Base-by-base conservation (phyloP, 805 yeast species). In the Kodamaea fukazawae region DNA sequence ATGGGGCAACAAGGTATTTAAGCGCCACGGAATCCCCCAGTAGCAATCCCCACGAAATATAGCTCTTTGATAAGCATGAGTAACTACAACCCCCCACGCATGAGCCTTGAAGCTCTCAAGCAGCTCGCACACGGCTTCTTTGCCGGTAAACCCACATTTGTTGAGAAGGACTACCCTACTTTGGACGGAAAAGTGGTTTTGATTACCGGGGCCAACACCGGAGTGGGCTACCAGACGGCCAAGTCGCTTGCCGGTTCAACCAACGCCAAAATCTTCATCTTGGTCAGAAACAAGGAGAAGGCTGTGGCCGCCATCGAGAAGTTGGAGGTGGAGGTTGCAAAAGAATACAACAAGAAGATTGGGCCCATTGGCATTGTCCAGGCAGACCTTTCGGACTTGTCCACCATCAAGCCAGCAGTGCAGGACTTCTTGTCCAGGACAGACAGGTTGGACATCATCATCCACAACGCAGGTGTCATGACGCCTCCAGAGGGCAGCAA, bases 181-280 rank as follows among this genome's bases (percentile, higher is more conserved):
- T 48, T 69, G 34, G 53, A 61, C 2, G 67, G 60, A 4, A 66
- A 62, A 44, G 57, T 54, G 11, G 67, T 67, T n/a, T 44, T 65
- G 17, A 63, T 70, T 7, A 67, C 74, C 7, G 73, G 73, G 36
- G 58, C 60, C 17, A 66, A 61, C 34, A 49, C 69, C 7, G 74
- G 74, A 32, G 56, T 70, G 35, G 49, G 50, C 27, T 46, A 55
- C 23, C 58, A 64, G 28, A 51, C 57, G 7, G 54, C 61, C 3
- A 60, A 56, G 38, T 48, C 60, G 7, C 53, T 71, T 10, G 46
- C 57, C 23, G 50, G 48, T 4, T 25, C 48, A 50, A 66, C 57
- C 37, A 63, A 60, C 32, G 56, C 60, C 9, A 65, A 60, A 41
- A 55, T 65, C 38, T 64, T 65, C 50, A 47, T 57, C 10, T 59